phyloP scores from a whole-genome alignment of 768 basidiomycete species.

The Suillus plorans region DNA sequence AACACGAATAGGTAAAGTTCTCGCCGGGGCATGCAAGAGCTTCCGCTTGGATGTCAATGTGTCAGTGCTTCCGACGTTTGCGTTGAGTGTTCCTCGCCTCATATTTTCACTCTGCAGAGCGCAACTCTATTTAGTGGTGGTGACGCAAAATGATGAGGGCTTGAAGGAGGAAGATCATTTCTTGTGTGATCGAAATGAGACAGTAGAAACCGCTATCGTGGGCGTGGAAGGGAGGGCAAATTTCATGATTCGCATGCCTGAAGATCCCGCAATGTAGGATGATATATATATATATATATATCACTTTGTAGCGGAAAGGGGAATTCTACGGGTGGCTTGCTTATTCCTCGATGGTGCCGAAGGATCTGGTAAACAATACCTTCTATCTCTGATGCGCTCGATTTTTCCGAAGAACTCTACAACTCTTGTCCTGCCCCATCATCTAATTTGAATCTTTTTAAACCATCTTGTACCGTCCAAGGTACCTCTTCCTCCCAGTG shows the following conservation, averaged over 20 bases:
- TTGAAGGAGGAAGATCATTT: conserved; percentile 26
- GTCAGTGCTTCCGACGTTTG: conserved; percentile 13
- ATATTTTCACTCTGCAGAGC: conserved; percentile 14
- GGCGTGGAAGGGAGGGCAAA: conserved; percentile 6
- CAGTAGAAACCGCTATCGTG: conserved; percentile 26
- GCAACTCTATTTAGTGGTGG: conserved; percentile 24
- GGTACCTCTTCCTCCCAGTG: conserved; percentile 94
- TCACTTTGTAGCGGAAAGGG: background rate
- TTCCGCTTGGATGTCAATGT: conserved; percentile 21
- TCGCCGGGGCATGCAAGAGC: conserved; percentile 28
- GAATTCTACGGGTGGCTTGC: background rate
- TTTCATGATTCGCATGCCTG: conserved; percentile 4
- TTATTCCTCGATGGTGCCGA: background rate
- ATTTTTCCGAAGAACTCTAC: conserved; percentile 1
- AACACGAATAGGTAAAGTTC: conserved; percentile 31
- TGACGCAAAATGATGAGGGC: conserved; percentile 24
- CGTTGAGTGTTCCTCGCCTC: background rate
- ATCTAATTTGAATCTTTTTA: conserved; percentile 40
- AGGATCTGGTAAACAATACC: background rate
- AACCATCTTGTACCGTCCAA: conserved; percentile 61
- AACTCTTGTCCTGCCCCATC: conserved; percentile 29
- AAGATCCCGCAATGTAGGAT: background rate
- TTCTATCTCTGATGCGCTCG: background rate
- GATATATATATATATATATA: background rate
- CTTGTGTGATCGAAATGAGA: conserved; percentile 27